Base-by-base conservation (phyloP, 495 filamentous ascomycete species). In the Penicillium crystallinum region DNA sequence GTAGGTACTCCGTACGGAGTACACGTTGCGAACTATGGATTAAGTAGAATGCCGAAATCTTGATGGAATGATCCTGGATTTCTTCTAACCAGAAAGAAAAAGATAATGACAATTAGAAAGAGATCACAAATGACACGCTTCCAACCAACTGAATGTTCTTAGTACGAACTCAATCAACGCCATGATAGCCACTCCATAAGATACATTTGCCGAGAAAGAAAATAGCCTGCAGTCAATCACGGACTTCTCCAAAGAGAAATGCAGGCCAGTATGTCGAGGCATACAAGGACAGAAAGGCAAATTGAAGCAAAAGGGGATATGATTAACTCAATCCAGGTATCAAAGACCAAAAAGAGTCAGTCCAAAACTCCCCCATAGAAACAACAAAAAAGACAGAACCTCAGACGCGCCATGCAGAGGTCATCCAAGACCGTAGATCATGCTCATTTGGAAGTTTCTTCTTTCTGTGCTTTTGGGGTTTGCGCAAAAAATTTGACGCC, bases 101-200 rank as follows among this genome's bases (percentile, higher is more conserved):
- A 36, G 44, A 37, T 17, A 36, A 27, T 38, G 3, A 3, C 10
- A 31, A 29, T 8, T 29, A 29, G 25, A 29, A 29, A 29, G 8
- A 29, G 25, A 50, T 38, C 47, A 46, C 46, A 45, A 46, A 55
- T 27, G 53, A 37, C 53, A 49, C 56, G 50, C 53, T 40, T 7
- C 41, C 25, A 45, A 35, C 34, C 34, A 36, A 51, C 53, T 52
- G 37, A 53, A 53, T 55, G 57, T 54, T 58, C 48, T 52, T 48
- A 48, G 34, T 46, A 44, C 17, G 25, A 57, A 55, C 54, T 59
- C 59, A 62, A 30, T 62, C 54, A 45, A 65, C 59, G 59, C 62
- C 62, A 31, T 52, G 37, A 43, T 55, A 59, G 58, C 59, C 62
- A 60, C 56, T 54, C 59, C 62, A 62, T 65, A 62, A 51, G 59